Base-by-base conservation (phyloP, 768 basidiomycete genomes). In the Clitopilus hobsonii region DNA sequence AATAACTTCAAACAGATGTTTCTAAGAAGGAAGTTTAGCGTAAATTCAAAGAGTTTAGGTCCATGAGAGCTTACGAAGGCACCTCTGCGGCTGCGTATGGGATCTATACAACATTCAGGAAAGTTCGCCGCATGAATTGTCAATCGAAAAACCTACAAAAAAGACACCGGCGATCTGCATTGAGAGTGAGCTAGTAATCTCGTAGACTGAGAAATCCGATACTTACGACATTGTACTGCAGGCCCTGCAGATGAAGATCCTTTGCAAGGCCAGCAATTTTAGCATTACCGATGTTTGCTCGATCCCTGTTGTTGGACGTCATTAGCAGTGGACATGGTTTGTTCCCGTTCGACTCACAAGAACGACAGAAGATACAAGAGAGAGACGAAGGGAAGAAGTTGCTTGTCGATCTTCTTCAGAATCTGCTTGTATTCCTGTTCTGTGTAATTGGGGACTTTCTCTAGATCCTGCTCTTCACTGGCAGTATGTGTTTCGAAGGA, bases 361-460 rank as follows among this genome's bases (percentile, higher is more conserved):
- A 78, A 79, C 6, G 75, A 78, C 50, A 77, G 66, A 36, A 79
- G 64, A 54, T 77, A 78, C 10, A 80, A 61, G 30, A 77, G 54
- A 5, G 75, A 76, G 30, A 78, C 70, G 49, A 78, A 68, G 6
- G 77, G 76, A 49, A 80, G 58, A 22, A 79, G 58, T 56, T 78
- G 75, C 56, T 65, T 62, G 58, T 80, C 78, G 26, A 79, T 58
- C 60, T 79, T 80, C 23, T 75, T 67, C 45, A 79, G 56, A 16
- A 71, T 61, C 36, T 62, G 61, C 52, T 62, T 55, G 51, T 58
- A 54, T 51, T 69, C 65, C 23, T 25, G 59, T 50, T 69, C 67
- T 13, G 60, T 58, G 23, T 57, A 30, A 3, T 58, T 18, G 20
- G 49, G 28, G 13, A 41, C 52, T 28, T 49, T 28, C 7, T 54